Evolutionary conservation across 192 early-diverging fungal species (phyloP).

Genomic region (Coemansia sp.): DNA sequence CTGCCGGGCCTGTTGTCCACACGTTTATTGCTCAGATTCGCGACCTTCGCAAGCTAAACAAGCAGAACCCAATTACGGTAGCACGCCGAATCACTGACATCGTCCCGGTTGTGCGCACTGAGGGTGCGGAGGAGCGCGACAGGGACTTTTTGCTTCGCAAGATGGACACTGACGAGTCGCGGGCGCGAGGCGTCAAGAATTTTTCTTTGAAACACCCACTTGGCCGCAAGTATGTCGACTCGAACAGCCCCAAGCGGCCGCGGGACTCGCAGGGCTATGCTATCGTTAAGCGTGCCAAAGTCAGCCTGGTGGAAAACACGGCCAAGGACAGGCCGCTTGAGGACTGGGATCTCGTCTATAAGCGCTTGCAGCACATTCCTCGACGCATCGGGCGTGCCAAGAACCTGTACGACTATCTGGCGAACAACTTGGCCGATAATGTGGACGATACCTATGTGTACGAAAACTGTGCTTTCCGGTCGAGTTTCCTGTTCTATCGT

Average conservation of each 20-base stretch:
- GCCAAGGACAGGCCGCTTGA: not conserved
- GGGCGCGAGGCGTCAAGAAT: not conserved
- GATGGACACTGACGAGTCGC: not conserved
- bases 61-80: not conserved
- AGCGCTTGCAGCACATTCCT: slow-evolving; percentile 15
- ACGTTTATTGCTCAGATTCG: slow-evolving; percentile 24
- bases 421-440: slow-evolving; percentile 9
- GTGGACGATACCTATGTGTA: slow-evolving; percentile 27
- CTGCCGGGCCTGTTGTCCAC: slow-evolving; percentile 22
- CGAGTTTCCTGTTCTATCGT: slow-evolving; percentile 19
- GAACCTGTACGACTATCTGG: slow-evolving; percentile 32
- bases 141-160: slow-evolving; percentile 1
- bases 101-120: slow-evolving; percentile 16
- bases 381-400: slow-evolving; percentile 22
- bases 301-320: not conserved
- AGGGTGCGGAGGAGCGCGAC: slow-evolving; percentile 36
- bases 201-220: not conserved
- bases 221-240: not conserved
- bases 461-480: slow-evolving; percentile 24
- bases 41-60: slow-evolving; percentile 16
- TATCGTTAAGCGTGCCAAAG: slow-evolving; percentile 14
- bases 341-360: not conserved
- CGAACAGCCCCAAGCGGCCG: not conserved
- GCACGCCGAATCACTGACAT: slow-evolving; percentile 1
- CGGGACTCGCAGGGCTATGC: not conserved